Conservation (phyloP, 805 yeast genomes). For the Tetrapisispora namnaoensis region DNA sequence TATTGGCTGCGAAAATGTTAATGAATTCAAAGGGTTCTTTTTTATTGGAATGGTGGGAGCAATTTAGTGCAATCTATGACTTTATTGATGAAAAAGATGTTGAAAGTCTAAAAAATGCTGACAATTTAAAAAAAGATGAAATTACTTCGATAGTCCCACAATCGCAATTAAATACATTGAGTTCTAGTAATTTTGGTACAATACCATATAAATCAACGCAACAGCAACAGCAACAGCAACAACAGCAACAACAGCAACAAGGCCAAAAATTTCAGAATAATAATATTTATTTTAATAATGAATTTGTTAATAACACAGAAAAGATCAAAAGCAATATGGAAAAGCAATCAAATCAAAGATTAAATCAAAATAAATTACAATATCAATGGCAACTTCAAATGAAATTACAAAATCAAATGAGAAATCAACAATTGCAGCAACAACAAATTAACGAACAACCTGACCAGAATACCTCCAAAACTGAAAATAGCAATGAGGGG, state of each 20-base stretch:
- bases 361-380: slow-evolving; percentile 2
- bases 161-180: background rate
- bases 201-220: background rate
- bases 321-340: background rate
- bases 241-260: background rate
- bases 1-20: slow-evolving; percentile 28
- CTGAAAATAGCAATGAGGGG: slow-evolving; percentile 18
- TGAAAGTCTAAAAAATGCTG: slow-evolving; percentile 12
- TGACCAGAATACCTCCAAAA: slow-evolving; percentile 15
- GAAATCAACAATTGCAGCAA: background rate
- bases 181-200: background rate
- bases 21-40: slow-evolving; percentile 39
- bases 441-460: background rate
- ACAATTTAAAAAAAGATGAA: slow-evolving; percentile 1
- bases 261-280: background rate
- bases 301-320: background rate
- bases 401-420: background rate
- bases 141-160: slow-evolving; percentile 3
- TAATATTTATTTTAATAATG: background rate
- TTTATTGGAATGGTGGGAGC: slow-evolving; percentile 48
- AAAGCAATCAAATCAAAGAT: background rate
- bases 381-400: background rate
- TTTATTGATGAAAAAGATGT: slow-evolving; percentile 31
- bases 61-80: slow-evolving; percentile 39
- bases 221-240: background rate